These are phyloP conservation scores for Crithidia thermophila DNA, from an alignment of 208 protist species.

Conservation along the genomic window DNA sequence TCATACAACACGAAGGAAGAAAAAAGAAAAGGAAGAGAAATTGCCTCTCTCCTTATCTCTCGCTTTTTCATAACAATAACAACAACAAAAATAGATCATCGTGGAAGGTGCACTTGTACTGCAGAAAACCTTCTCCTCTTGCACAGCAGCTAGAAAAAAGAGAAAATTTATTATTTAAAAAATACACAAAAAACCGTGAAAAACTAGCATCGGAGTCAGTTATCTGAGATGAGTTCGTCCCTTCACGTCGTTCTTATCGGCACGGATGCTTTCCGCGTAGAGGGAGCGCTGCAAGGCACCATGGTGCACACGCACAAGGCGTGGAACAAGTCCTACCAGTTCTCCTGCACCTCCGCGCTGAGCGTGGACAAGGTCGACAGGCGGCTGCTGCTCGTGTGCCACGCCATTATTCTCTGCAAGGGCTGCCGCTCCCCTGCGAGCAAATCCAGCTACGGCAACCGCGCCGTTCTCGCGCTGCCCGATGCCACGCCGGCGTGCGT, in stretches of 20 bases:
- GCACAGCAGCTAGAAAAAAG: neutral
- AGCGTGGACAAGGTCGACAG: constrained; percentile 63
- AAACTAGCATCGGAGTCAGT: too few species aligned
- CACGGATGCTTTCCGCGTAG: constrained; percentile 58
- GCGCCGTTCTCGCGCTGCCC: constrained; percentile 52
- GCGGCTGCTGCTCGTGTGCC: constrained; percentile 51
- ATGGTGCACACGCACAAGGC: constrained; percentile 67
- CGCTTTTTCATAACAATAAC: too few species aligned
- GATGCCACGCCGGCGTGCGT: constrained; percentile 48
- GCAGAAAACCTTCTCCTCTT: too few species aligned
- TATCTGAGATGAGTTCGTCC: constrained; percentile 26
- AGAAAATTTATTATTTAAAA: too few species aligned
- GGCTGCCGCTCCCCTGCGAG: constrained; percentile 43
- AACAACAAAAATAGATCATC: too few species aligned
- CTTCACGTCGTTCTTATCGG: constrained; percentile 72
- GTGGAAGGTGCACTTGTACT: too few species aligned
- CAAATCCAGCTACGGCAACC: constrained; percentile 48
- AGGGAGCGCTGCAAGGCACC: constrained; percentile 51
- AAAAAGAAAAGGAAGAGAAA: too few species aligned
- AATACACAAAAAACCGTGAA: too few species aligned
- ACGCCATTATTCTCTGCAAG: constrained; percentile 70
- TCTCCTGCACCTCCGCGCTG: constrained; percentile 58
- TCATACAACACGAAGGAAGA: too few species aligned
- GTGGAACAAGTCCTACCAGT: constrained; percentile 74
- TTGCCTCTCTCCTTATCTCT: too few species aligned